Conservation (phyloP, 73 alveolate genomes). For the Diophrys sp. region DNA sequence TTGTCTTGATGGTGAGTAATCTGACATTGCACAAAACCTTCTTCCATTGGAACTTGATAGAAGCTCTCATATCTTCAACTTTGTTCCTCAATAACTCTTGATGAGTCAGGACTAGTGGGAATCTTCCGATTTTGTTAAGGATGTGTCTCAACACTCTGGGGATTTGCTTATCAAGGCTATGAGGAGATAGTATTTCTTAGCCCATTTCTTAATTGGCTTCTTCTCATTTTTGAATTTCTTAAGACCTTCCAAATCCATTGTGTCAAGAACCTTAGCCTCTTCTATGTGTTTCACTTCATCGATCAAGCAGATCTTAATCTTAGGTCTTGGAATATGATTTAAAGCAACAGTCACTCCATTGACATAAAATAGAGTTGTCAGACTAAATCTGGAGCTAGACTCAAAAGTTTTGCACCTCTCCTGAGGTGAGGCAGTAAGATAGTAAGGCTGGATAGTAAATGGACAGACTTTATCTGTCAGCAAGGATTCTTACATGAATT, state of each 20-base stretch:
- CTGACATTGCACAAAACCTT: too few relatives aligned
- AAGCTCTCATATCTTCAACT: conserved; percentile 92
- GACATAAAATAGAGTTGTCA: too few relatives aligned
- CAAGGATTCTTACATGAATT: too few relatives aligned
- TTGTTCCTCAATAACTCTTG: conserved; percentile 82
- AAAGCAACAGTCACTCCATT: too few relatives aligned
- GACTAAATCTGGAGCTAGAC: too few relatives aligned
- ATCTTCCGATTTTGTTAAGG: conserved; percentile 92
- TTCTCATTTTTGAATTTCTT: conserved; percentile 96
- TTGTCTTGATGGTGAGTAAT: too few relatives aligned
- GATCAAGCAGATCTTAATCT: conserved; percentile 97
- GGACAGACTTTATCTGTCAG: too few relatives aligned
- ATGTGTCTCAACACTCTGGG: conserved; percentile 97
- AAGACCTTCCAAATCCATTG: conserved; percentile 90
- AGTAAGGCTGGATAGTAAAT: too few relatives aligned
- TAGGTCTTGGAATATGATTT: too few relatives aligned
- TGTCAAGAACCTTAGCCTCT: conserved; percentile 86
- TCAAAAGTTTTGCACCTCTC: too few relatives aligned
- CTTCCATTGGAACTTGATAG: conserved; percentile 97
- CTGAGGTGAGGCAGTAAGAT: too few relatives aligned
- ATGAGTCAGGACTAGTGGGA: conserved; percentile 96
- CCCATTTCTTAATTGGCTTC: conserved; percentile 96
- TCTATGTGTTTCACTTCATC: conserved; percentile 99
- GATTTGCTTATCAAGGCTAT: conserved; percentile 93
- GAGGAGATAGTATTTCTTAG: conserved; percentile 91